Evolutionary conservation across 1,139 yeast species (phyloP), one percentile per base, ranked within the genome.

Genomic region (Schwanniomyces etchellsii): DNA sequence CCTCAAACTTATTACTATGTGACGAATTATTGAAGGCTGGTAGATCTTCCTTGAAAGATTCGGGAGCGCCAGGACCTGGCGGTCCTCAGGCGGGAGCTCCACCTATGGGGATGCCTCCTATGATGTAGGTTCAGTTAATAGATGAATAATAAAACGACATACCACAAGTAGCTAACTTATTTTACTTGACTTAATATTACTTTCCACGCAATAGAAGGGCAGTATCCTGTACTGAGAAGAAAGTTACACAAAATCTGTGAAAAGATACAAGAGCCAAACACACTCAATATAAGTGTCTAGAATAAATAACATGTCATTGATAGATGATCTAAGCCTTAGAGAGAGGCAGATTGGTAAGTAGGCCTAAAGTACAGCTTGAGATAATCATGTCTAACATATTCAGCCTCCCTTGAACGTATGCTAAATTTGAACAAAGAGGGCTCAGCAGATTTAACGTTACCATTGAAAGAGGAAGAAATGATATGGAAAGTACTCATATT

Each of bases 11-110:
- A 48, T 70, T 93, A 44, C 70, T 91, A 40, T 91, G 98, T 64
- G 99, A 93, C 60, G 98, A 93, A 61, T 72, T 93, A 45, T 72
- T 93, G 53, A 88, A 91, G 64, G 98, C 98, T 4, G 98, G 98
- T 31, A 77, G 94, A 48, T 83, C 95, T 11, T 81, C 95, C 15
- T 70, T 89, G 62, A 88, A 88, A 57, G 81, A 77, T 47, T 62
- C 58, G 16, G 64, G 55, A n/a, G 44, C 35, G 7, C 47, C 42
- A n/a, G 40, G 37, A 5, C 41, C 38, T 12, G 39, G 39, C 3
- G 37, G 35, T n/a, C 37, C 37, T 5, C 28, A 24, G 10, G 44
- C 40, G 10, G 48, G 37, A 6, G 43, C 41, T 7, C 43, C 44
- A 16, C 43, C 43, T n/a, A 37, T 35, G 23, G 49, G 47, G 7